These are phyloP conservation scores for Colletotrichum sp. DNA, from an alignment of 2,329 filamentous ascomycete species.

Conservation along the genomic window DNA sequence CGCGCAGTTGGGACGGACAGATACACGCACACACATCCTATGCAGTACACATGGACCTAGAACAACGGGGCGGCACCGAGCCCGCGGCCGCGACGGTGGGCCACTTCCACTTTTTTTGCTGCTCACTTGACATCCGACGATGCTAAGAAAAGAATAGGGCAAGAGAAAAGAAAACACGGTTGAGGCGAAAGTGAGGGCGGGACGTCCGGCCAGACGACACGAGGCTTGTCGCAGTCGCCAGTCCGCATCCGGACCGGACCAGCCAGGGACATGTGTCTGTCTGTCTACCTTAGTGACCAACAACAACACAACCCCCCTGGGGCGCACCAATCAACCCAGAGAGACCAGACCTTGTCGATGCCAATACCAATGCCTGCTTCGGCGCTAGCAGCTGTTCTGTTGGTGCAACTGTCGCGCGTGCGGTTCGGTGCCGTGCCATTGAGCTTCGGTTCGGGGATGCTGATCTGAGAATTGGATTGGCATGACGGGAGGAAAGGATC, in stretches of 20 bases:
- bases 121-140: neutral
- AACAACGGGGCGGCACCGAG: neutral
- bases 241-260: neutral
- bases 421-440: neutral
- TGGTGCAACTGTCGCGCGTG: neutral
- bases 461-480: conserved; percentile 6
- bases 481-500: neutral
- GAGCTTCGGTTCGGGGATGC: neutral
- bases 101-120: neutral
- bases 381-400: neutral
- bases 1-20: neutral
- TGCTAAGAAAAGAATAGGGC: neutral
- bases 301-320: neutral
- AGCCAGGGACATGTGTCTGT: neutral
- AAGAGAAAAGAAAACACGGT: neutral
- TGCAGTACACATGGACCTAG: neutral
- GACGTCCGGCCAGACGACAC: neutral
- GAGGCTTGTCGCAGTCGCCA: neutral
- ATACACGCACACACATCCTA: neutral
- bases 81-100: neutral
- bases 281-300: neutral
- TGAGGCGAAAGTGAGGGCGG: neutral
- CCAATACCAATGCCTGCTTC: neutral
- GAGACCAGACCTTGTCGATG: neutral
- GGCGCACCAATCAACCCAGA: neutral